These are phyloP conservation scores for Carex parvula DNA, from an alignment of 176 grass and related monocot species.

Conservation along the genomic window DNA sequence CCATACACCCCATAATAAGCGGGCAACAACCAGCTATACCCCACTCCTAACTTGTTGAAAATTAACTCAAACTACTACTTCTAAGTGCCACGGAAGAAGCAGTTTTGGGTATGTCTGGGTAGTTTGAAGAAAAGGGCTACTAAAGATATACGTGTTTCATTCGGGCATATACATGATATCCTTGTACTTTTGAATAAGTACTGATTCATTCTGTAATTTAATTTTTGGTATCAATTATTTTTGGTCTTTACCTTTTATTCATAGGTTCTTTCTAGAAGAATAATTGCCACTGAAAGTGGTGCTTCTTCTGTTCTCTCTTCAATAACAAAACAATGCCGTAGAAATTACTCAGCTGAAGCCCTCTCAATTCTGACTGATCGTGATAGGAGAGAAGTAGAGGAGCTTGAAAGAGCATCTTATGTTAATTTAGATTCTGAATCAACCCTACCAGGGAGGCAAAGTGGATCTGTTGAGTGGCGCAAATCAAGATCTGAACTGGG, in stretches of 20 bases:
- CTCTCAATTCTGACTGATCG: conserved; percentile 36
- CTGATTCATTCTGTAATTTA: no score
- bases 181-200: background rate
- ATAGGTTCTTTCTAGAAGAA: conserved; percentile 78
- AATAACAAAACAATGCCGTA: conserved; percentile 63
- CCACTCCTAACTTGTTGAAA: no score
- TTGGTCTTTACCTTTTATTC: conserved; percentile 23
- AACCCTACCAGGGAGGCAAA: conserved; percentile 91
- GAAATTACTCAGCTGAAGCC: conserved; percentile 48
- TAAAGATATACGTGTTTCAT: background rate
- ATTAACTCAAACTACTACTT: background rate
- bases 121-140: background rate
- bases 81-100: background rate
- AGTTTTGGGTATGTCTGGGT: background rate
- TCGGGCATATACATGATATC: background rate
- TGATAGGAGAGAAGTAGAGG: conserved; percentile 76
- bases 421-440: conserved; percentile 43
- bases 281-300: conserved; percentile 58
- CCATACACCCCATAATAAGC: background rate
- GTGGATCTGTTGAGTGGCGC: conserved; percentile 90
- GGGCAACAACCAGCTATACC: background rate
- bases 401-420: conserved; percentile 65
- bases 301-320: conserved; percentile 51
- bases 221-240: no score
- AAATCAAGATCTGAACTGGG: conserved; percentile 68